These are phyloP conservation scores for Myriosclerotinia duriaeana DNA, from an alignment of 2,329 filamentous ascomycete species.

Conservation along the genomic window DNA sequence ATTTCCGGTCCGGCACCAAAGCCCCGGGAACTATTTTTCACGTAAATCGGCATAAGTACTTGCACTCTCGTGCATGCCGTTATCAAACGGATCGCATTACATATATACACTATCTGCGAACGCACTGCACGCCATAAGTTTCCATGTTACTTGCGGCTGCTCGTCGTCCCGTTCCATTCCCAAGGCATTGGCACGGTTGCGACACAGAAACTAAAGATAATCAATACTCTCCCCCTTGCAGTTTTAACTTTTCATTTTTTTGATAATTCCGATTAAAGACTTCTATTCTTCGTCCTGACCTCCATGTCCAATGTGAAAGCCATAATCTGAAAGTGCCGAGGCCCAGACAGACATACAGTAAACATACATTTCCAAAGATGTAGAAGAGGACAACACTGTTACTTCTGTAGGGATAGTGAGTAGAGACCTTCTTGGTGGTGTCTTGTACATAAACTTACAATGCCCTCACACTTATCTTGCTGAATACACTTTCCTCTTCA, in stretches of 20 bases:
- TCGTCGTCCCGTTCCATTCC: slow-evolving; percentile 4
- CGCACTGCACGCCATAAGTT: slow-evolving; percentile 10
- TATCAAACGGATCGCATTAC: slow-evolving; percentile 5
- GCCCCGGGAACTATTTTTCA: background rate
- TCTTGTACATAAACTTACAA: background rate
- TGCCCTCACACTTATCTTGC: background rate
- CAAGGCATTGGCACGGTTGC: background rate
- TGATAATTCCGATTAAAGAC: background rate
- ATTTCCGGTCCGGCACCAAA: background rate
- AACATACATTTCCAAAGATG: background rate
- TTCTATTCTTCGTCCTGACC: background rate
- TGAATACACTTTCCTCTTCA: no score
- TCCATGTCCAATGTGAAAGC: no score
- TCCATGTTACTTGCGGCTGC: background rate
- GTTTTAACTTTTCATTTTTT: background rate
- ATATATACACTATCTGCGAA: background rate
- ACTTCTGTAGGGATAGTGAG: background rate
- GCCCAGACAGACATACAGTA: background rate
- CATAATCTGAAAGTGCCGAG: background rate
- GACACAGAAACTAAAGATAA: background rate
- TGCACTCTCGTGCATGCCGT: background rate
- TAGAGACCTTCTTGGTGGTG: background rate
- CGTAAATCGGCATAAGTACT: background rate
- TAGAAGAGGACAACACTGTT: background rate
- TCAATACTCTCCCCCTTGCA: background rate